Percentiles rank a stretch among this genome's conserved stretches.
Conservation (phyloP, 2,329 filamentous ascomycete species). For the Colletotrichum paranaense region DNA sequence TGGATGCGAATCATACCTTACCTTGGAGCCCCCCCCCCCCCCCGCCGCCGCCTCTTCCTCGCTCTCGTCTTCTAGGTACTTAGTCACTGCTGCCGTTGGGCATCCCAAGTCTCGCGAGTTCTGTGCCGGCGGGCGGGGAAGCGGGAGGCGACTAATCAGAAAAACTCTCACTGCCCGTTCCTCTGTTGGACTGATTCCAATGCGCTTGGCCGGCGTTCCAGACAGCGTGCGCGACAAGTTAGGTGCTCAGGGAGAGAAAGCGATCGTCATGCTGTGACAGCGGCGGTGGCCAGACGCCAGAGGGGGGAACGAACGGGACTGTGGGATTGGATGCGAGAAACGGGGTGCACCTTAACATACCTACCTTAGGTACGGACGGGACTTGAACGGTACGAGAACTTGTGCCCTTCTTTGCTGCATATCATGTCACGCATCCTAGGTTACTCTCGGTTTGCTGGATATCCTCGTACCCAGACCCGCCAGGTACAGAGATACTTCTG, state of each 20-base stretch:
- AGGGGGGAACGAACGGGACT: too few species aligned
- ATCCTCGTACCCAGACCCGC: slow-evolving; percentile 21
- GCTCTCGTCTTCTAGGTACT: not conserved
- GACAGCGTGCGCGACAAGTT: too few species aligned
- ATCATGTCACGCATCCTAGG: not conserved
- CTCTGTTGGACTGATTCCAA: not conserved
- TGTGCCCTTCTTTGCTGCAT: not conserved
- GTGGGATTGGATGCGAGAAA: not conserved
- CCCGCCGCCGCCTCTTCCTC: not conserved
- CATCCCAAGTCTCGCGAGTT: not conserved
- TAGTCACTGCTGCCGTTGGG: not conserved
- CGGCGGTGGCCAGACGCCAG: not conserved
- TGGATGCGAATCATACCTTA: not conserved
- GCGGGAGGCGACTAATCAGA: not conserved
- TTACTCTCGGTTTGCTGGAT: not conserved
- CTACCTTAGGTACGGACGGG: not conserved
- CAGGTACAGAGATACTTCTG: not conserved
- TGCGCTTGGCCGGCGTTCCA: not conserved
- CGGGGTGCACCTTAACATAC: not conserved
- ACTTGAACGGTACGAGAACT: not conserved
- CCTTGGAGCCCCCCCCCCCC: not conserved
- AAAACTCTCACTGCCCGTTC: not conserved
- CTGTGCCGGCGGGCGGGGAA: not conserved
- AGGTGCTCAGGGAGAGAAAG: not conserved
- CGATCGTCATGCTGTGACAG: not conserved